phyloP scores from a whole-genome alignment of 352 stramenopile genomes.

The Phytopythium mirpurense region DNA sequence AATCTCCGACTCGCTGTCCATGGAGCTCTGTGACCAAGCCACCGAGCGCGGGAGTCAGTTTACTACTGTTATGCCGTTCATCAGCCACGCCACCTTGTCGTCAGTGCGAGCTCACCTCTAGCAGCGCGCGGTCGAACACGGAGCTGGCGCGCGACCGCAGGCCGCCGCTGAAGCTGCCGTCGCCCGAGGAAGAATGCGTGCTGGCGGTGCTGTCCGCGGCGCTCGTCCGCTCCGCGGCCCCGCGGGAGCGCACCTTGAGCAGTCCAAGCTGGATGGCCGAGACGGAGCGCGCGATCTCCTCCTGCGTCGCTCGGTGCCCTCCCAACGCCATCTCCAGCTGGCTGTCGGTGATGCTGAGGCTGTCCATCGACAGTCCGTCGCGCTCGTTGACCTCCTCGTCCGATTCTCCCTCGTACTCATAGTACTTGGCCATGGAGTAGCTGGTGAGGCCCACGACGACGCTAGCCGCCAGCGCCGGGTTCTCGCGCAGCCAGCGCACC shows the following conservation, averaged over 20 bases:
- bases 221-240: conserved; percentile 16
- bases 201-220: conserved; percentile 15
- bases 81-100: neutral
- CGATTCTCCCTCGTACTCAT: conserved; percentile 25
- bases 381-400: conserved; percentile 30
- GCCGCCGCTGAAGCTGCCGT: conserved; percentile 10
- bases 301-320: conserved; percentile 14
- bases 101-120: conserved; percentile 17
- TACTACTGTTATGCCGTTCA: no score
- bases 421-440: conserved; percentile 67
- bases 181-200: conserved; percentile 24
- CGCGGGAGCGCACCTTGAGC: conserved; percentile 19
- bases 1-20: conserved; percentile 12
- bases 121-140: conserved; percentile 30
- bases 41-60: no score
- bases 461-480: conserved; percentile 53
- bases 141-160: conserved; percentile 34
- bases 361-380: conserved; percentile 7
- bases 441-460: conserved; percentile 64
- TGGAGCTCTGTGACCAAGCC: neutral
- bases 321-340: conserved; percentile 5
- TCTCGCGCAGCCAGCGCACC: conserved; percentile 61
- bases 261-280: conserved; percentile 39
- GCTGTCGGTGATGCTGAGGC: conserved; percentile 5
- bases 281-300: conserved; percentile 48